Conservation (phyloP, 2,329 filamentous ascomycete genomes). For the Endoconidiophora polonica region DNA sequence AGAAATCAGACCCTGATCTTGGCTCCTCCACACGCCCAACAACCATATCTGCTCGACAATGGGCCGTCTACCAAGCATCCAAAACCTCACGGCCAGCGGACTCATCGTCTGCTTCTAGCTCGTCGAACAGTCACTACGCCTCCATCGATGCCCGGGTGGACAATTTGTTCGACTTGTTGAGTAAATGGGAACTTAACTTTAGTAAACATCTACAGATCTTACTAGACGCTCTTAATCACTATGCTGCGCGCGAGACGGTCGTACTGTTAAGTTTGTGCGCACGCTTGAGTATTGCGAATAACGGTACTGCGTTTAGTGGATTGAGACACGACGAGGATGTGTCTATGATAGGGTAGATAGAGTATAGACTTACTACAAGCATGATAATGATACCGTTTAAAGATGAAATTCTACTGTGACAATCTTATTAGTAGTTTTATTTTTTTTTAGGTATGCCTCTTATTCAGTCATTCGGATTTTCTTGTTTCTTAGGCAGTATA, state of each 20-base stretch:
- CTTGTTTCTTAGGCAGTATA: too few relatives aligned
- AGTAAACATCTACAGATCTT: slow-evolving; percentile 82
- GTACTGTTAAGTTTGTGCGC: slow-evolving; percentile 81
- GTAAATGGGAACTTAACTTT: slow-evolving; percentile 88
- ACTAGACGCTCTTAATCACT: slow-evolving; percentile 89
- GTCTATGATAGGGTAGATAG: slow-evolving; percentile 12
- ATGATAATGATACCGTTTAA: not conserved
- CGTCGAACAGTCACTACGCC: slow-evolving; percentile 20
- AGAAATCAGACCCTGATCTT: slow-evolving; percentile 69
- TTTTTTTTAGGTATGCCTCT: too few relatives aligned
- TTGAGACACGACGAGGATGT: slow-evolving; percentile 36
- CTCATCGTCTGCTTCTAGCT: slow-evolving; percentile 21
- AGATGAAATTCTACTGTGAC: not conserved
- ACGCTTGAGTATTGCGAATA: slow-evolving; percentile 62
- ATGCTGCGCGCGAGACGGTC: slow-evolving; percentile 92
- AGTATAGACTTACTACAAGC: not conserved
- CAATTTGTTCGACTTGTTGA: slow-evolving; percentile 72
- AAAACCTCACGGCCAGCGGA: slow-evolving; percentile 26
- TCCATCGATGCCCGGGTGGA: slow-evolving; percentile 38
- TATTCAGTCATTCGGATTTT: not conserved
- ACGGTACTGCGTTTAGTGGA: slow-evolving; percentile 51
- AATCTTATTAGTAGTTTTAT: not conserved
- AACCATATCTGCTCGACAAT: slow-evolving; percentile 44
- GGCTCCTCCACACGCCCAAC: slow-evolving; percentile 36
- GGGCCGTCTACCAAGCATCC: slow-evolving; percentile 38